Conservation (phyloP, 2,329 filamentous ascomycete species). For the Didymella sp. region DNA sequence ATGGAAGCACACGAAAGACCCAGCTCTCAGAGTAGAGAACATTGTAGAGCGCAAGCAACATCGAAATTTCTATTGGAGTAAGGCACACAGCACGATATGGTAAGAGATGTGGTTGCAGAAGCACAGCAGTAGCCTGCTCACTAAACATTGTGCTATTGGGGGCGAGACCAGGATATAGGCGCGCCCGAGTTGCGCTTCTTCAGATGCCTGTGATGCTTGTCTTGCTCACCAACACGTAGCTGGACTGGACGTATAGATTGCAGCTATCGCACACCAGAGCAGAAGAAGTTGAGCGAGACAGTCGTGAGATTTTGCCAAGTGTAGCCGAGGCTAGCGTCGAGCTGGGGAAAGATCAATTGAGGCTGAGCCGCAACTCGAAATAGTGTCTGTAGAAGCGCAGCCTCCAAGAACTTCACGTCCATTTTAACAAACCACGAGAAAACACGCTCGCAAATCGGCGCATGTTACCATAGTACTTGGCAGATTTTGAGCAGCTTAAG, state of each 20-base stretch:
- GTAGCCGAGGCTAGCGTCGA: constrained; percentile 3
- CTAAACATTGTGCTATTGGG: neutral
- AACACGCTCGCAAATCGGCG: neutral
- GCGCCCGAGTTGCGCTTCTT: neutral
- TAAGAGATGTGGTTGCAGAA: neutral
- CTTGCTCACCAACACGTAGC: neutral
- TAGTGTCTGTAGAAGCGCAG: constrained; percentile 1
- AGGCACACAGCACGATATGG: neutral
- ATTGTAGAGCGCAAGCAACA: neutral
- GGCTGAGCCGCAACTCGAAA: constrained; percentile 14
- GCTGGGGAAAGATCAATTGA: neutral
- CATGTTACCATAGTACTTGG: neutral
- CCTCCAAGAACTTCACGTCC: neutral
- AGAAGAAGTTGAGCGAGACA: neutral
- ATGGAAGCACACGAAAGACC: neutral
- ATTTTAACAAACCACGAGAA: constrained; percentile 10
- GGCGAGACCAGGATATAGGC: neutral
- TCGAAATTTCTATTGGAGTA: neutral
- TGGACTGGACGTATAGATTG: neutral
- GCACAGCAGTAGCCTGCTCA: neutral
- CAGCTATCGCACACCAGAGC: neutral
- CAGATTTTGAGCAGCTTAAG: neutral
- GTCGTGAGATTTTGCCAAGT: neutral
- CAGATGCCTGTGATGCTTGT: neutral
- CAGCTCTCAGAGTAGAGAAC: neutral